A percentile compares a stretch with the other conserved stretches of the same genome.
phyloP scores from a whole-genome alignment of 768 basidiomycete genomes.

The Paxillus involutus region DNA sequence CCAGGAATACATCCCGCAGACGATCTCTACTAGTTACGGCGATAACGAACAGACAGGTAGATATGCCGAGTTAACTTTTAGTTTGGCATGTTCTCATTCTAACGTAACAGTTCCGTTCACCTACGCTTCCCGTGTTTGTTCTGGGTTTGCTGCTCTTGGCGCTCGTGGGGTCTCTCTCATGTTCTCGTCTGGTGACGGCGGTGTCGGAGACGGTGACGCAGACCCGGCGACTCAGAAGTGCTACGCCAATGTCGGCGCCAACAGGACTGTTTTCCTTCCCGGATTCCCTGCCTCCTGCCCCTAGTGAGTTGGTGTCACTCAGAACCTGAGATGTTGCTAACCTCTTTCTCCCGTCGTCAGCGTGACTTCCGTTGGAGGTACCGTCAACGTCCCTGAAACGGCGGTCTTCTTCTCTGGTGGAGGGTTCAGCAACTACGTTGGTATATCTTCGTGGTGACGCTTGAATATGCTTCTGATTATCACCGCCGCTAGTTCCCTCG shows the following conservation, averaged over 20 bases:
- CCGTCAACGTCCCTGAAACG: conserved; percentile 56
- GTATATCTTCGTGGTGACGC: conserved; percentile 12
- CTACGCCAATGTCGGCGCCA: conserved; percentile 56
- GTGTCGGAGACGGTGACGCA: conserved; percentile 63
- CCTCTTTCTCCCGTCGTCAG: conserved; percentile 33
- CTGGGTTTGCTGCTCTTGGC: conserved; percentile 64
- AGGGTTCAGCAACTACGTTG: conserved; percentile 69
- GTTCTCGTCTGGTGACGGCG: conserved; percentile 67
- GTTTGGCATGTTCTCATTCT: not conserved
- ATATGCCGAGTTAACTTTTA: conserved; percentile 26
- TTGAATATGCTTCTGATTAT: not conserved
- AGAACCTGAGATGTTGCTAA: not conserved
- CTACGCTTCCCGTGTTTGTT: conserved; percentile 60
- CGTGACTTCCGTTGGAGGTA: conserved; percentile 74
- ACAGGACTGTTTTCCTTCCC: conserved; percentile 53
- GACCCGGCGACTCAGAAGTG: conserved; percentile 55
- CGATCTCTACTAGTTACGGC: conserved; percentile 72
- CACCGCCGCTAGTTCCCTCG: conserved; percentile 42
- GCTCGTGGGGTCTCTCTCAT: conserved; percentile 63
- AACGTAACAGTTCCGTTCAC: conserved; percentile 46
- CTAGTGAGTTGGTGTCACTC: conserved; percentile 36
- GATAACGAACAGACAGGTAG: conserved; percentile 73
- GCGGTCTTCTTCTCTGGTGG: conserved; percentile 66
- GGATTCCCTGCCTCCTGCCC: conserved; percentile 64
- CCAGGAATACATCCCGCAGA: conserved; percentile 48